These are phyloP conservation scores for Aegilops speltoides DNA, from an alignment of 176 grass and related monocot species.

Conservation along the genomic window DNA sequence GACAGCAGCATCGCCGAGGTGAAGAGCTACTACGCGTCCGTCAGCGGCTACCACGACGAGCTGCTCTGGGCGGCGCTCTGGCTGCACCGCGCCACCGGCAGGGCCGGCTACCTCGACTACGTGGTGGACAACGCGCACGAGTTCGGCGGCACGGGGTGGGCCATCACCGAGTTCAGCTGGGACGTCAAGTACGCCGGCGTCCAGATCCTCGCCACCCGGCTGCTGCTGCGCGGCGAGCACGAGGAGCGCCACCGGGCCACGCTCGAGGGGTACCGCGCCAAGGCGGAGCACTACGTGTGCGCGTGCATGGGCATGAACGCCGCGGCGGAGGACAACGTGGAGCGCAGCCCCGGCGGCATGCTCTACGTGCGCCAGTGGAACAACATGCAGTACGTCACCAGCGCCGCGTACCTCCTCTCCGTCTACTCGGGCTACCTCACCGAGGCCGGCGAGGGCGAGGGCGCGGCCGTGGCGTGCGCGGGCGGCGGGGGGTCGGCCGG, in stretches of 20 bases:
- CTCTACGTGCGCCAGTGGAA: conserved; percentile 69
- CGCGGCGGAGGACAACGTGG: conserved; percentile 26
- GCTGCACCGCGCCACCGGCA: conserved; percentile 70
- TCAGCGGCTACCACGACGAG: conserved; percentile 84
- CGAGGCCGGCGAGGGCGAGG: background rate
- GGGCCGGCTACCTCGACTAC: conserved; percentile 53
- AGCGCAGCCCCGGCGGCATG: conserved; percentile 65
- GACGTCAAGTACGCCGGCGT: conserved; percentile 84
- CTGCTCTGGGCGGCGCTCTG: conserved; percentile 85
- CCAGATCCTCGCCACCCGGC: conserved; percentile 56
- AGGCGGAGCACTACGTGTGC: conserved; percentile 80
- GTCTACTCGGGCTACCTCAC: conserved; percentile 59
- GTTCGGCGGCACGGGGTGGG: conserved; percentile 73
- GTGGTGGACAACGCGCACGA: conserved; percentile 50
- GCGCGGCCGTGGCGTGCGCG: background rate
- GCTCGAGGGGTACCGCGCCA: conserved; percentile 52
- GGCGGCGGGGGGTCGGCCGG: background rate
- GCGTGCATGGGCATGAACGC: conserved; percentile 53
- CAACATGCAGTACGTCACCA: conserved; percentile 86
- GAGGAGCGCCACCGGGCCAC: conserved; percentile 21
- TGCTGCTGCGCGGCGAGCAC: conserved; percentile 44
- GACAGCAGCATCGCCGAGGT: conserved; percentile 77
- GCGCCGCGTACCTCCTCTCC: conserved; percentile 60
- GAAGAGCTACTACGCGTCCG: conserved; percentile 86
- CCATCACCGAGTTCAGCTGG: conserved; percentile 89